A percentile compares a stretch with the other conserved stretches of the same genome.
phyloP scores from a whole-genome alignment of 805 yeast genomes.

The Blastobotrys americana region DNA sequence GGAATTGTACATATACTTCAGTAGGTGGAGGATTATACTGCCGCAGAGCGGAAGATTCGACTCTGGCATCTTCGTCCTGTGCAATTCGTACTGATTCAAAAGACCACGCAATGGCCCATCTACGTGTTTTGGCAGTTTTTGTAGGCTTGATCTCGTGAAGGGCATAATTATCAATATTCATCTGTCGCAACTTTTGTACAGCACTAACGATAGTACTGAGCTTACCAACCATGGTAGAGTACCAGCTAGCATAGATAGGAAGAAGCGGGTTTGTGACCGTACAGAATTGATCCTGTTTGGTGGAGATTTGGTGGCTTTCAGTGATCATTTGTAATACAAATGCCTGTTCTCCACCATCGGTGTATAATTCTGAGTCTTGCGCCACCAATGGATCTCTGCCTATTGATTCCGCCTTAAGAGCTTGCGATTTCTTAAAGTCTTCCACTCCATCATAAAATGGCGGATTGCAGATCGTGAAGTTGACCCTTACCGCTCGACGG shows the following conservation, averaged over 20 bases:
- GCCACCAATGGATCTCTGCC: slow-evolving; percentile 23
- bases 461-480: slow-evolving; percentile 45
- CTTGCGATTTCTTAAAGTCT: slow-evolving; percentile 29
- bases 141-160: slow-evolving; percentile 27
- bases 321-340: slow-evolving; percentile 35
- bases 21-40: slow-evolving; percentile 6
- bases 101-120: slow-evolving; percentile 39
- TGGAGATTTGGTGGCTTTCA: too few relatives aligned
- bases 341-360: slow-evolving; percentile 41
- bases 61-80: neutral
- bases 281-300: too few relatives aligned
- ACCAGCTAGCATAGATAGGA: slow-evolving; percentile 30
- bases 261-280: slow-evolving; percentile 4
- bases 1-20: too few relatives aligned
- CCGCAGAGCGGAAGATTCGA: neutral
- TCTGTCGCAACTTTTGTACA: slow-evolving; percentile 8
- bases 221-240: slow-evolving; percentile 35
- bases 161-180: slow-evolving; percentile 24
- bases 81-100: slow-evolving; percentile 17
- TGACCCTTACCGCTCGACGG: slow-evolving; percentile 1
- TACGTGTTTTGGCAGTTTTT: slow-evolving; percentile 23
- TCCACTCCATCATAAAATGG: slow-evolving; percentile 39
- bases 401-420: slow-evolving; percentile 3
- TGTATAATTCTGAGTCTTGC: slow-evolving; percentile 34
- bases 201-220: slow-evolving; percentile 9